Evolutionary conservation across 1,284 basidiomycete species (phyloP).

Genomic region (Hortiboletus rubellus): DNA sequence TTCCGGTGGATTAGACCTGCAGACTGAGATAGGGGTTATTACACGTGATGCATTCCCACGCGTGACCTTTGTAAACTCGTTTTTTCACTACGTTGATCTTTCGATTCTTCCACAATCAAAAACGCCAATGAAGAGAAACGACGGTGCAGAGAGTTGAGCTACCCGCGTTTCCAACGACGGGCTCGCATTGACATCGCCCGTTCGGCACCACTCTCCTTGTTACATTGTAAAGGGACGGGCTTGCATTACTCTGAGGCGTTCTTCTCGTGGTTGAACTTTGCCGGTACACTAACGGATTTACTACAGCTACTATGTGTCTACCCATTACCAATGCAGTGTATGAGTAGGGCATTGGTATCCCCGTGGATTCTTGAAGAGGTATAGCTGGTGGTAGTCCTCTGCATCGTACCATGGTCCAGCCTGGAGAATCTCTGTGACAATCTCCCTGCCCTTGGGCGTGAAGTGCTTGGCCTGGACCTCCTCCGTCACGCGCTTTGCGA

Average conservation of each 20-base stretch:
- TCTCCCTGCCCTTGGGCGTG: conserved; percentile 70
- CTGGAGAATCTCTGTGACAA: conserved; percentile 73
- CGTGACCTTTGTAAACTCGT: not conserved
- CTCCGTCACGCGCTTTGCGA: conserved; percentile 78
- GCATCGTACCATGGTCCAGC: conserved; percentile 80
- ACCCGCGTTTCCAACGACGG: conserved; percentile 28
- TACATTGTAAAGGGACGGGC: conserved; percentile 50
- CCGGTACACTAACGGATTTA: not conserved
- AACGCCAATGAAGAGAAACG: conserved; percentile 47
- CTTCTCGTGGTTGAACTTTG: conserved; percentile 14
- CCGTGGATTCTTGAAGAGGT: conserved; percentile 66
- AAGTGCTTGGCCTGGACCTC: conserved; percentile 87
- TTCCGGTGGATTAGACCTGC: too few species aligned
- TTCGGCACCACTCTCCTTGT: conserved; percentile 52
- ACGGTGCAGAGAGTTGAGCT: conserved; percentile 48
- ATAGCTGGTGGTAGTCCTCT: conserved; percentile 86
- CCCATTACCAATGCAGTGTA: conserved; percentile 46
- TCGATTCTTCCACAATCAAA: conserved; percentile 56
- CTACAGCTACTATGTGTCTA: not conserved
- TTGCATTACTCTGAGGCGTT: conserved; percentile 45
- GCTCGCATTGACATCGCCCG: conserved; percentile 46
- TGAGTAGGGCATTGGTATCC: conserved; percentile 63
- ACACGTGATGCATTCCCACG: conserved; percentile 27
- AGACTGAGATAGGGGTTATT: not conserved
- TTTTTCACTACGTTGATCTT: not conserved